A percentile compares a stretch with the other conserved stretches of the same genome.
Evolutionary conservation across 331 rosid genomes (phyloP).

Genomic region (Ulmus americana): DNA sequence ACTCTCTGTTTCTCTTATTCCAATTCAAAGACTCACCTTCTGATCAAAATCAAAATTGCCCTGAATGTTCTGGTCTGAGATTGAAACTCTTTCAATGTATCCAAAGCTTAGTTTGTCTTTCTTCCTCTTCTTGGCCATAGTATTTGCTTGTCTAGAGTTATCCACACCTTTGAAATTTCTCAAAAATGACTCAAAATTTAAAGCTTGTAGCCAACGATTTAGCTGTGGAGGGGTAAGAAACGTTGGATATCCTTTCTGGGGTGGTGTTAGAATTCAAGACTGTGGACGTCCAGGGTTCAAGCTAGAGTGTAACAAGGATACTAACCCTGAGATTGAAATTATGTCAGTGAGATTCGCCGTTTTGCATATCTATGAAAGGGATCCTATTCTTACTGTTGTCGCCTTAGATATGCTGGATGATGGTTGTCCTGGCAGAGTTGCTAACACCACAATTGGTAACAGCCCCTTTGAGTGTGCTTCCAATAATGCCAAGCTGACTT

Average conservation of each 20-base stretch:
- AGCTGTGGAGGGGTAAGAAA: background rate
- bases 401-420: slow-evolving; percentile 1
- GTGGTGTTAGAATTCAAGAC: background rate
- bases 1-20: background rate
- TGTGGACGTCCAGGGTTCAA: slow-evolving; percentile 1
- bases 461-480: background rate
- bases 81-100: background rate
- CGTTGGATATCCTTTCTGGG: background rate
- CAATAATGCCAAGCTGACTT: slow-evolving; percentile 4
- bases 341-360: background rate
- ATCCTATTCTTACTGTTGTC: background rate
- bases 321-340: background rate
- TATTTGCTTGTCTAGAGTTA: background rate
- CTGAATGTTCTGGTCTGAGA: background rate
- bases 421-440: background rate
- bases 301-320: background rate
- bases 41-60: background rate
- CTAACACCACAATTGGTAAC: background rate
- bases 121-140: slow-evolving; percentile 4
- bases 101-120: background rate
- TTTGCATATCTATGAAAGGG: background rate
- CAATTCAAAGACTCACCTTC: background rate
- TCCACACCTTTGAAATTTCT: background rate
- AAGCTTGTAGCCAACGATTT: background rate
- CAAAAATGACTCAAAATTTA: background rate